A percentile compares a stretch with the other conserved stretches of the same genome.
Evolutionary conservation across 2,329 filamentous ascomycete genomes (phyloP).

Genomic region (Cladorrhinum sp.): DNA sequence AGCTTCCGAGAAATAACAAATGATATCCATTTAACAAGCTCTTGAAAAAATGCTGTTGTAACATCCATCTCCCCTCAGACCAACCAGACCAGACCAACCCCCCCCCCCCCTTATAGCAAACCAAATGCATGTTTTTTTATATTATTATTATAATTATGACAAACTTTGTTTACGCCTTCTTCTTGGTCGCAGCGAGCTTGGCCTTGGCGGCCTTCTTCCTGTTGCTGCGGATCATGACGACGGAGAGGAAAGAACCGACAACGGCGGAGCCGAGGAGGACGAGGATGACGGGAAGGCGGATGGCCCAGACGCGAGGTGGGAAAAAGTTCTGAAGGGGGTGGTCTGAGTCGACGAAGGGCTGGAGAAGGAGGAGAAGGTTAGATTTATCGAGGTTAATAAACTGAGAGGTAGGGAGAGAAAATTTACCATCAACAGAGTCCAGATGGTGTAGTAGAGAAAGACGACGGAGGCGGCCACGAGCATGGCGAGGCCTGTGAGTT

Average conservation of each 20-base stretch:
- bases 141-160: not conserved
- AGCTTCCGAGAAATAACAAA: too few species aligned
- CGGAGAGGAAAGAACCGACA: slow-evolving; percentile 89
- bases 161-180: slow-evolving; percentile 67
- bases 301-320: slow-evolving; percentile 96
- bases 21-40: too few species aligned
- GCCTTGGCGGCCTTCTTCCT: slow-evolving; percentile 95
- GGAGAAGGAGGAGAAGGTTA: slow-evolving; percentile 11
- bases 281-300: slow-evolving; percentile 96
- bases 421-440: slow-evolving; percentile 91
- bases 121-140: too few species aligned
- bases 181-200: slow-evolving; percentile 72
- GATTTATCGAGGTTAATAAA: too few species aligned
- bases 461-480: slow-evolving; percentile 62
- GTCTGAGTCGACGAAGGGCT: slow-evolving; percentile 97
- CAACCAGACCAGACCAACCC: too few species aligned
- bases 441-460: slow-evolving; percentile 89
- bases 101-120: too few species aligned
- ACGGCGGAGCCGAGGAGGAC: slow-evolving; percentile 88
- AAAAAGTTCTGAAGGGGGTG: slow-evolving; percentile 94
- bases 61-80: too few species aligned
- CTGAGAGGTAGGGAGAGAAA: slow-evolving; percentile 11
- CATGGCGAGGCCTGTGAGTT: slow-evolving; percentile 68
- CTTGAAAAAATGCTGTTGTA: too few species aligned
- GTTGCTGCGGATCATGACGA: slow-evolving; percentile 99